Conservation (phyloP, 352 stramenopile species). For the Phytophthora brassicae region DNA sequence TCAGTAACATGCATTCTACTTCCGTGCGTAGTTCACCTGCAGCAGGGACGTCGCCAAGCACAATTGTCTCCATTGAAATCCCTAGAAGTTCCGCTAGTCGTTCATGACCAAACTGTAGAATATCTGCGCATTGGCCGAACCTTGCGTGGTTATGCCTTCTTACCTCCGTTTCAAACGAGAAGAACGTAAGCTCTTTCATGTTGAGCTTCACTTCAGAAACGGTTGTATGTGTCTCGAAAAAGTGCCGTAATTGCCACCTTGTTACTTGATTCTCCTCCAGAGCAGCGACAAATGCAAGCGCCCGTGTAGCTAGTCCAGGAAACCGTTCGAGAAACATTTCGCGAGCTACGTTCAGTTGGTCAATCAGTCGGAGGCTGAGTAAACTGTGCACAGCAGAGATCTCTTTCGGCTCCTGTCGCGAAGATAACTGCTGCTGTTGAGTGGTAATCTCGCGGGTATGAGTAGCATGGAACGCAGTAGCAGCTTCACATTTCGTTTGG, state of each 20-base stretch:
- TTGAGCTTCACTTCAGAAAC: conserved; percentile 60
- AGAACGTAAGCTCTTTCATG: conserved; percentile 63
- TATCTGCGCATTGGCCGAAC: conserved; percentile 44
- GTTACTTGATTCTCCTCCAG: conserved; percentile 52
- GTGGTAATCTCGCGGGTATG: conserved; percentile 24
- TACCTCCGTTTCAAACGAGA: conserved; percentile 45
- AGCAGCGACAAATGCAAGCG: conserved; percentile 51
- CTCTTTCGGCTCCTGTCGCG: conserved; percentile 44
- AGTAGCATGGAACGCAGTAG: conserved; percentile 4
- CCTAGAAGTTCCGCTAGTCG: conserved; percentile 53
- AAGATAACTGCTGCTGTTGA: conserved; percentile 17
- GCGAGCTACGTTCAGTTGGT: conserved; percentile 43
- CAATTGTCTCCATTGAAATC: conserved; percentile 45
- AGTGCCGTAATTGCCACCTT: conserved; percentile 63
- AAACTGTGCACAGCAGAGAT: conserved; percentile 59
- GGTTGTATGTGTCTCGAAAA: conserved; percentile 55
- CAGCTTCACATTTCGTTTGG: conserved; percentile 18
- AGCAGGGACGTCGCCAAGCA: conserved; percentile 21
- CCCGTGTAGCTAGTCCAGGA: conserved; percentile 60
- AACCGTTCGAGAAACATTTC: conserved; percentile 71
- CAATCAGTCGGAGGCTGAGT: conserved; percentile 40
- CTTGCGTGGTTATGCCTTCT: conserved; percentile 50
- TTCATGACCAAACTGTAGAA: conserved; percentile 67
- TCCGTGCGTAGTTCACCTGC: not conserved
- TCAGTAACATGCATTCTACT: conserved; percentile 5